Percentiles rank a stretch among this genome's conserved stretches.
Conservation (phyloP, 2,329 filamentous ascomycete species). For the Hymenoscyphus linearis region DNA sequence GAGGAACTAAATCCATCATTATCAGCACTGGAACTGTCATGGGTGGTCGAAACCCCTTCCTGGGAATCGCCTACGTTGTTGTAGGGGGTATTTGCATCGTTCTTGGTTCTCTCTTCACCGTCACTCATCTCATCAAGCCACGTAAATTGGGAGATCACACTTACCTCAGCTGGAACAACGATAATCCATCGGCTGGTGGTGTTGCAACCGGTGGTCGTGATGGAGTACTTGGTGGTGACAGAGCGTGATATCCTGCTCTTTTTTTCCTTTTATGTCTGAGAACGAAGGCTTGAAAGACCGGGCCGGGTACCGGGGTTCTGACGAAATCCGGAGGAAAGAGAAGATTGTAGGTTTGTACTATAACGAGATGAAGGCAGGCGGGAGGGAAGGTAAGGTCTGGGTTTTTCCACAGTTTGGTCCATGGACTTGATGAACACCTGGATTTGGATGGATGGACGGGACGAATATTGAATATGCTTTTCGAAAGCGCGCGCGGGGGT, state of each 20-base stretch:
- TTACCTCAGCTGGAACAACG: slow-evolving; percentile 92
- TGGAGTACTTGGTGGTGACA: slow-evolving; percentile 9
- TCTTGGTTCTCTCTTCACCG: slow-evolving; percentile 80
- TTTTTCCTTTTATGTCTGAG: too few relatives aligned
- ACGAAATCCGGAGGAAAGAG: neutral
- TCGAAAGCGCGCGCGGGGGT: too few relatives aligned
- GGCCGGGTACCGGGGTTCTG: neutral
- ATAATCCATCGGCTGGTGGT: slow-evolving; percentile 35
- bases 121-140: slow-evolving; percentile 86
- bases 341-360: neutral
- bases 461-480: too few relatives aligned
- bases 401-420: too few relatives aligned
- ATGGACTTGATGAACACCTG: too few relatives aligned
- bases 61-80: slow-evolving; percentile 92
- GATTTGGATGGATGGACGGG: too few relatives aligned
- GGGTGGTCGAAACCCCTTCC: slow-evolving; percentile 90
- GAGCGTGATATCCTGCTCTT: neutral
- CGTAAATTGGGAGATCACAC: slow-evolving; percentile 98
- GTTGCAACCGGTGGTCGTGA: slow-evolving; percentile 53
- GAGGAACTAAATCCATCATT: slow-evolving; percentile 83
- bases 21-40: slow-evolving; percentile 88
- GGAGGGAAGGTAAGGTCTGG: neutral
- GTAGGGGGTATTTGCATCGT: slow-evolving; percentile 90
- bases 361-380: neutral
- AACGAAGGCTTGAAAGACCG: too few relatives aligned